Percentiles rank a stretch among this genome's conserved stretches.
Evolutionary conservation across 306 rosid species (phyloP).

Genomic region (Inga laurina): DNA sequence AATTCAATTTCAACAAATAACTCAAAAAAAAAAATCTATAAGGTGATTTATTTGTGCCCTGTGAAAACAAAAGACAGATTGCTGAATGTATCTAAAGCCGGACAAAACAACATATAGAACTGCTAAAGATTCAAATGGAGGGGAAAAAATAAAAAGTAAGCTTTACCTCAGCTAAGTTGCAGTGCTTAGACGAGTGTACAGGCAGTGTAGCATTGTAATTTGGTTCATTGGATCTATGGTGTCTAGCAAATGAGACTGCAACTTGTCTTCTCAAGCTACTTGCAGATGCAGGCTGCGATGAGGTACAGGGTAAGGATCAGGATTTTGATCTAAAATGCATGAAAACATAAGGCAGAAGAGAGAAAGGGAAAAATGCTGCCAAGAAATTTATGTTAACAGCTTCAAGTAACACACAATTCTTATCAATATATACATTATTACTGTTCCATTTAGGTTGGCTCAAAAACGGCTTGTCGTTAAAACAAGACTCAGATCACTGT

Average conservation of each 20-base stretch:
- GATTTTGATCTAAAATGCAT: neutral
- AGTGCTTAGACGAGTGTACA: constrained; percentile 41
- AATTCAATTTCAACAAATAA: constrained; percentile 14
- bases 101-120: neutral
- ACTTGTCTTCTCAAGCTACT: constrained; percentile 36
- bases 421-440: neutral
- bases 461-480: no score
- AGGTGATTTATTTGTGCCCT: constrained; percentile 15
- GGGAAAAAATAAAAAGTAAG: neutral
- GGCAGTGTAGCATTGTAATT: constrained; percentile 35
- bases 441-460: no score
- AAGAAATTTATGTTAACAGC: neutral
- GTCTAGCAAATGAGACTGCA: constrained; percentile 36
- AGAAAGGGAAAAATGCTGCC: neutral
- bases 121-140: neutral
- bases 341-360: neutral
- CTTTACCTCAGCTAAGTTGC: constrained; percentile 51
- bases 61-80: constrained; percentile 6
- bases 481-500: no score
- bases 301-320: constrained; percentile 17
- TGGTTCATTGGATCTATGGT: constrained; percentile 37
- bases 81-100: constrained; percentile 4
- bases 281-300: constrained; percentile 47
- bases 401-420: neutral
- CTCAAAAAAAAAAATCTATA: neutral